Base-by-base conservation (phyloP, 2,329 filamentous ascomycete species). In the Fusarium haematococcum region DNA sequence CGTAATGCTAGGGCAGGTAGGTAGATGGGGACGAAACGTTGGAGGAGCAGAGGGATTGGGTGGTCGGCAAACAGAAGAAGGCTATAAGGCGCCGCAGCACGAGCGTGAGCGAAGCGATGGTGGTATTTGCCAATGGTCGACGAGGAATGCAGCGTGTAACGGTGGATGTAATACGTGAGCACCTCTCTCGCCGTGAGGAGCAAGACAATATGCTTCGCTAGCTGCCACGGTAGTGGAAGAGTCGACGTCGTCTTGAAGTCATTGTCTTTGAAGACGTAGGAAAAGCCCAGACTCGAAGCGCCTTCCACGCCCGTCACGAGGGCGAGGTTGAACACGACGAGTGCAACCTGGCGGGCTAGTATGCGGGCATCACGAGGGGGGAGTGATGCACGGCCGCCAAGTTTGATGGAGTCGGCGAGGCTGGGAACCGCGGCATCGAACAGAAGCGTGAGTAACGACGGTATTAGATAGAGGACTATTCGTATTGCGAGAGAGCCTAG, bases 141-240 rank as follows among this genome's bases (percentile, higher is more conserved):
- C 6, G 73, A 80, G 50, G 80, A 80, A 83, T 97, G 95, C 10
- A 98, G 87, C 30, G 92, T 68, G 78, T 89, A 89, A 61, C 93
- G 91, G 83, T 97, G 95, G 75, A 94, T 87, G 76, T 91, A 88
- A 81, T 97, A 98, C 67, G 91, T 89, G 13, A 95, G 80, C 8
- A 90, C 78, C 84, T 94, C 87, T 63, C 88, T 85, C 14, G 82
- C 80, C 30, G 83, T 74, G 67, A 87, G 81, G 18, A 90, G 81
- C 14, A 84, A 66, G 61, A 79, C 71, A 54, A 87, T 78, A 70
- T 90, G 87, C 75, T 88, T 88, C 60, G 86, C 79, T 66, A 89
- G 83, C 60, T 87, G 85, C 86, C 87, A 89, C 0, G 88, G 88
- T 10, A 90, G 75, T 0, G 88, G 88, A 14, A 90, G 81, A 2